Evolutionary conservation across 768 basidiomycete species (phyloP), one percentile per base, ranked within the genome.

Genomic region (Mycena olivaceomarginata): DNA sequence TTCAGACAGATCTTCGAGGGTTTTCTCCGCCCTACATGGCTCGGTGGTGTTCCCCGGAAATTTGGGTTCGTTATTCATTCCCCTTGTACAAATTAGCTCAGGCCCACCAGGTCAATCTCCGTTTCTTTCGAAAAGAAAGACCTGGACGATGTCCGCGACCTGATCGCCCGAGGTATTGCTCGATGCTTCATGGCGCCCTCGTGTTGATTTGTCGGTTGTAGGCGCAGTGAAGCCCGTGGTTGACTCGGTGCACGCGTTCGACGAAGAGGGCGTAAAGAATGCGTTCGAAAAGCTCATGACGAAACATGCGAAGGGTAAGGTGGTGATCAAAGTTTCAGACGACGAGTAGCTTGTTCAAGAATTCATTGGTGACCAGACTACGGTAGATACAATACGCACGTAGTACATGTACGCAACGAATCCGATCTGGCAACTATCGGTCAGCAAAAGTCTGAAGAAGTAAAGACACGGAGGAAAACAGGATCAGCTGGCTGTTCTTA

Each of bases 401-500:
- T 8, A 65, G n/a, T 66, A 43, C 16, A 48, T 37, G 51, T 40
- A 40, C 12, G 9, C 25, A 41, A 22, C 13, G 13, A 9, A 56
- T 22, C n/a, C 41, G 10, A 39, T 25, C 12, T 43, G 46, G 31
- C 8, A 46, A 25, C 9, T 22, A 22, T 10, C 22, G 20, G 67
- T 63, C 57, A 56, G 59, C 62, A 15, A 31, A 16, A 67, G 25
- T 6, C 5, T 20, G 11, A 22, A 25, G 12, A 39, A 48, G 53
- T 4, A 15, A 53, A 9, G 15, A 18, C 25, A 6, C 3, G 74
- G 11, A 51, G 59, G 40, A 71, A 59, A 82, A 72, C 71, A 74
- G 80, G 40, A 84, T 92, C 91, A 91, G 90, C 85, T 92, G 90
- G 90, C 91, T 91, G 90, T 91, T 91, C 90, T 92, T 91, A 91